A percentile compares a stretch with the other conserved stretches of the same genome.
phyloP scores from a whole-genome alignment of 768 basidiomycete genomes.

The Clathrus columnatus region DNA sequence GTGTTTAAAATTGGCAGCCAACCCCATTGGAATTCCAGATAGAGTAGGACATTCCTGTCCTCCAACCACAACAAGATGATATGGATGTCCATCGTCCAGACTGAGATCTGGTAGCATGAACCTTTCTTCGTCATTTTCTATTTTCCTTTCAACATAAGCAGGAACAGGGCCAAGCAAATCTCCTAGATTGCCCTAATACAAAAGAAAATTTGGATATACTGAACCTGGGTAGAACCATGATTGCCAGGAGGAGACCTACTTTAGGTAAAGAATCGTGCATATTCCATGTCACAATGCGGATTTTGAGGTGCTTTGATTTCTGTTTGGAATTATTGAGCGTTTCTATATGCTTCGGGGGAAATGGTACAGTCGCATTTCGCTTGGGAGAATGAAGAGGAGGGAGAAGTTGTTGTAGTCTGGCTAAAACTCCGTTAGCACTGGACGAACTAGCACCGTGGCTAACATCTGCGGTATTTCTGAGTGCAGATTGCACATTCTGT shows the following conservation, averaged over 20 bases:
- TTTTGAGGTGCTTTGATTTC: slow-evolving; percentile 42
- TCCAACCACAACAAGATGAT: slow-evolving; percentile 66
- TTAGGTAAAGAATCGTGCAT: slow-evolving; percentile 81
- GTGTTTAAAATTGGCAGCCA: slow-evolving; percentile 67
- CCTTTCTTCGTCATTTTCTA: slow-evolving; percentile 14
- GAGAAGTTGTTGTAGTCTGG: slow-evolving; percentile 45
- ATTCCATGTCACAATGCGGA: slow-evolving; percentile 71
- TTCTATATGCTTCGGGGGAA: slow-evolving; percentile 18
- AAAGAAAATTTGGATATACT: slow-evolving; percentile 7
- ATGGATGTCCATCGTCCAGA: slow-evolving; percentile 50
- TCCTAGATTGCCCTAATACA: slow-evolving; percentile 55
- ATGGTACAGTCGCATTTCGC: slow-evolving; percentile 15
- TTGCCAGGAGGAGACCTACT: slow-evolving; percentile 26
- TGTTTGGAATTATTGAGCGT: no score
- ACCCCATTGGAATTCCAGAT: slow-evolving; percentile 71
- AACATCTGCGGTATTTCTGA: no score
- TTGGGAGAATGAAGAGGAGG: slow-evolving; percentile 27
- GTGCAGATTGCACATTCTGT: no score
- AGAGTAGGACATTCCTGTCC: slow-evolving; percentile 81
- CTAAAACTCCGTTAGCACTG: slow-evolving; percentile 29
- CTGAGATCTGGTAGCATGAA: slow-evolving; percentile 39
- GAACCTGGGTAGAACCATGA: not conserved
- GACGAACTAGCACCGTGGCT: no score
- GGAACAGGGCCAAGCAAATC: slow-evolving; percentile 61
- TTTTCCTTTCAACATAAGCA: slow-evolving; percentile 25